Evolutionary conservation across 2,329 filamentous ascomycete genomes (phyloP).

Genomic region (Pochonia chlamydosporia): DNA sequence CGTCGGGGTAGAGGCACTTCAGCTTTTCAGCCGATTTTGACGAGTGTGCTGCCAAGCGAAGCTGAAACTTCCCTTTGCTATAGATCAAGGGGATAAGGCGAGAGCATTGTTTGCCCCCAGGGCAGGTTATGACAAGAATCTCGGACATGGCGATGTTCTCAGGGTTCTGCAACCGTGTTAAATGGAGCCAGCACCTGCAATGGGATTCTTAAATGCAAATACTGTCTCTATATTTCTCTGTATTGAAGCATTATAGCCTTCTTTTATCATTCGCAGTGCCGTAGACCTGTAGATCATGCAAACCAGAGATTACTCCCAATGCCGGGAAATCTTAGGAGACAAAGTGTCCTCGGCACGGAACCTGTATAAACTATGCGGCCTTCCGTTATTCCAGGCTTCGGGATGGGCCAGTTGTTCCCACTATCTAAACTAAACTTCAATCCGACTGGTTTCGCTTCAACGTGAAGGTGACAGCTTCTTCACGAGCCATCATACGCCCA

Average conservation of each 20-base stretch:
- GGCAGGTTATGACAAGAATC: constrained; percentile 1
- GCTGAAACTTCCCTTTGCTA: constrained; percentile 1
- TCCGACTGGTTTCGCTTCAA: background rate
- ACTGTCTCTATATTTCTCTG: background rate
- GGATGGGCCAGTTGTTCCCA: too few species aligned
- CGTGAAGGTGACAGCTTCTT: background rate
- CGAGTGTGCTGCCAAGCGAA: background rate
- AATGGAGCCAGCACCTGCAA: background rate
- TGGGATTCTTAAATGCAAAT: background rate
- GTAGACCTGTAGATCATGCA: too few species aligned
- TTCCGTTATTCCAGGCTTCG: too few species aligned
- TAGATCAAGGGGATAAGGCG: constrained; percentile 1
- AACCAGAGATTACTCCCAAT: background rate
- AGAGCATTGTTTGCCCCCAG: constrained; percentile 1
- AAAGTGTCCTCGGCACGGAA: too few species aligned
- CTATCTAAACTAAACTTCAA: background rate
- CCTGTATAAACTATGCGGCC: too few species aligned
- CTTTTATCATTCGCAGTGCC: too few species aligned
- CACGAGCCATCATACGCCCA: background rate
- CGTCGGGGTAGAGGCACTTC: background rate
- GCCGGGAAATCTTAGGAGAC: too few species aligned
- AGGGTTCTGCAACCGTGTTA: background rate
- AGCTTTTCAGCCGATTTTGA: background rate
- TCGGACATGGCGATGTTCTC: background rate
- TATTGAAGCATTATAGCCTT: too few species aligned